Conservation (phyloP, 2,329 filamentous ascomycete genomes). For the Colletotrichum orbiculare region DNA sequence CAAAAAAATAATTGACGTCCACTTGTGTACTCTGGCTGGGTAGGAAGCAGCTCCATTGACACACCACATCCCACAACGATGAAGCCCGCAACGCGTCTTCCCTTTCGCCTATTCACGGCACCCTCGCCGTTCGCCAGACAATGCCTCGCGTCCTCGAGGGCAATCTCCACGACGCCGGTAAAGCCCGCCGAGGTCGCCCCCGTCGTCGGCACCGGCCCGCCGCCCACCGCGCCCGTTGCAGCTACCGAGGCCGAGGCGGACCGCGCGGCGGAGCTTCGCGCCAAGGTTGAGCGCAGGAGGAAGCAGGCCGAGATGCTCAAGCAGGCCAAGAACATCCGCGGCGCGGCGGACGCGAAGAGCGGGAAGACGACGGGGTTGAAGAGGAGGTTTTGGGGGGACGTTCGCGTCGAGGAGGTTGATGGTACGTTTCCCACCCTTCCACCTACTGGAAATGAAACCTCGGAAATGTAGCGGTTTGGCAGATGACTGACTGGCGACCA, state of each 20-base stretch:
- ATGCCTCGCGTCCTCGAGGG: slow-evolving; percentile 43
- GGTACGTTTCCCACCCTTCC: slow-evolving; percentile 56
- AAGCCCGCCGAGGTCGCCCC: slow-evolving; percentile 61
- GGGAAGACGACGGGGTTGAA: slow-evolving; percentile 60
- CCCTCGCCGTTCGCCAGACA: slow-evolving; percentile 45
- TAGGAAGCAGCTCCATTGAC: background rate
- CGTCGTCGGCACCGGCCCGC: slow-evolving; percentile 67
- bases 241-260: slow-evolving; percentile 47
- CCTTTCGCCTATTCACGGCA: slow-evolving; percentile 42
- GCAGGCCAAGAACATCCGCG: slow-evolving; percentile 60
- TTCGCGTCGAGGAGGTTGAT: slow-evolving; percentile 73
- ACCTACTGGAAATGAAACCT: background rate
- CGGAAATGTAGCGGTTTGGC: background rate
- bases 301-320: slow-evolving; percentile 67
- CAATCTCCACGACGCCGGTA: slow-evolving; percentile 41
- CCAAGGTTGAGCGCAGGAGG: slow-evolving; percentile 61
- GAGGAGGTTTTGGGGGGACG: slow-evolving; percentile 91
- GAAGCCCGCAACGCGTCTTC: slow-evolving; percentile 53
- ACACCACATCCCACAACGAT: slow-evolving; percentile 44
- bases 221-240: slow-evolving; percentile 65
- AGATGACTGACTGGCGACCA: background rate
- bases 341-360: slow-evolving; percentile 44
- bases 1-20: slow-evolving; percentile 30
- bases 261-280: slow-evolving; percentile 41
- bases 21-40: slow-evolving; percentile 1